Conservation (phyloP, 371 early-diverging fungal species). For the Conidiobolus incongruus region DNA sequence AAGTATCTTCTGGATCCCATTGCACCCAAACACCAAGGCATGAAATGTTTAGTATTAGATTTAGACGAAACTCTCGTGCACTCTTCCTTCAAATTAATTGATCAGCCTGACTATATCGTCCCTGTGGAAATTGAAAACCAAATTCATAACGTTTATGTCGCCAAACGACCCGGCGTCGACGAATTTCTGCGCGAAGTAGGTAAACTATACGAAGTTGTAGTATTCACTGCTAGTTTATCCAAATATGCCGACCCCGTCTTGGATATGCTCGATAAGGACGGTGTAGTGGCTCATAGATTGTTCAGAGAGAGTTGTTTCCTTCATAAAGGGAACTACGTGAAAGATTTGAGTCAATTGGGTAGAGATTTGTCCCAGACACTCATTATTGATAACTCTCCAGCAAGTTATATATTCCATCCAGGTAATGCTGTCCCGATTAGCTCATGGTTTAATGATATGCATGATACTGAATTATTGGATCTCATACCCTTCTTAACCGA, state of each 20-base stretch:
- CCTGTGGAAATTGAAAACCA: constrained; percentile 80
- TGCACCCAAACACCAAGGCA: constrained; percentile 23
- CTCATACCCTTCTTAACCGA: constrained; percentile 83
- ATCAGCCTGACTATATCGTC: constrained; percentile 60
- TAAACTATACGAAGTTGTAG: constrained; percentile 74
- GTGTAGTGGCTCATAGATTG: constrained; percentile 69
- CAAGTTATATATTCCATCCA: constrained; percentile 83
- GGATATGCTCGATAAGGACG: constrained; percentile 69
- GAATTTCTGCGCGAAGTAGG: constrained; percentile 73
- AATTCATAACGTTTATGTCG: constrained; percentile 81
- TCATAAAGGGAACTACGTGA: constrained; percentile 88
- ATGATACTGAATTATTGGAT: constrained; percentile 84
- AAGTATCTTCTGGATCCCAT: constrained; percentile 13
- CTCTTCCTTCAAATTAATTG: constrained; percentile 43
- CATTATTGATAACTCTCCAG: constrained; percentile 80
- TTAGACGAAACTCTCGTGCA: constrained; percentile 72
- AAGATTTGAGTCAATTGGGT: constrained; percentile 72
- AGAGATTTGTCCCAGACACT: constrained; percentile 56
- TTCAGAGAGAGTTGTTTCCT: constrained; percentile 92
- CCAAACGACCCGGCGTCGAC: constrained; percentile 89
- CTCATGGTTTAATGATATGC: constrained; percentile 90
- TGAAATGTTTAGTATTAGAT: constrained; percentile 70
- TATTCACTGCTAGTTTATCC: constrained; percentile 87
- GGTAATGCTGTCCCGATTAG: constrained; percentile 88
- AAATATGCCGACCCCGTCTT: constrained; percentile 96